Percentiles rank a stretch among this genome's conserved stretches.
Conservation (phyloP, 2,329 filamentous ascomycete genomes). For the Hypoxylon sp. region DNA sequence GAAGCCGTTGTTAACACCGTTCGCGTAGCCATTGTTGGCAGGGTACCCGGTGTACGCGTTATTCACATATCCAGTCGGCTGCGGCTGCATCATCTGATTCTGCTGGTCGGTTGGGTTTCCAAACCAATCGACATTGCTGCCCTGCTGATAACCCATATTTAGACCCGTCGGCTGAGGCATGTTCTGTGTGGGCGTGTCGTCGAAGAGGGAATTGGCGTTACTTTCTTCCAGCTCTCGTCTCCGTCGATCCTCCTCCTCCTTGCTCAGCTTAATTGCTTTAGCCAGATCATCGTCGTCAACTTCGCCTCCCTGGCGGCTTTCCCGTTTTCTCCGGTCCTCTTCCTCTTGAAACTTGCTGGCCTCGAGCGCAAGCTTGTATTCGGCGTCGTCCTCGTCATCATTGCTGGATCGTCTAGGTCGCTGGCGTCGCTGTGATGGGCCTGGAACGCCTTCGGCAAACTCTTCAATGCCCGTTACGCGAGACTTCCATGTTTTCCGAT, state of each 20-base stretch:
- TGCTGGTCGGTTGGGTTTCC: constrained; percentile 91
- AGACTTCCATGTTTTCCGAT: constrained; percentile 96
- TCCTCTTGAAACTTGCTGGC: constrained; percentile 96
- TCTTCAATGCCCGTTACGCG: constrained; percentile 95
- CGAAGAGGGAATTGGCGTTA: constrained; percentile 89
- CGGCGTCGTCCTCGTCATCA: constrained; percentile 85
- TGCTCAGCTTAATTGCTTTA: constrained; percentile 94
- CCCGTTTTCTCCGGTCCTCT: constrained; percentile 82
- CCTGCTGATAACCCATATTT: constrained; percentile 98
- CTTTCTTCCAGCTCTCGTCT: constrained; percentile 86
- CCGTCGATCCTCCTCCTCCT: constrained; percentile 91
- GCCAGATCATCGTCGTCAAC: constrained; percentile 92
- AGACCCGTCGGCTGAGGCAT: constrained; percentile 87
- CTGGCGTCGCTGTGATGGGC: constrained; percentile 57
- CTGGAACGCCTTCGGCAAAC: constrained; percentile 64
- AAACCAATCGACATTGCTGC: constrained; percentile 95
- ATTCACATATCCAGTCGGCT: constrained; percentile 80
- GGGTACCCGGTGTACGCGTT: constrained; percentile 68
- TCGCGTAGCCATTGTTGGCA: constrained; percentile 74
- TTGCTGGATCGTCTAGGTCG: constrained; percentile 63
- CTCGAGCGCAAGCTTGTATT: constrained; percentile 91
- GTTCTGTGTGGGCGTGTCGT: constrained; percentile 72
- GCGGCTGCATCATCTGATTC: constrained; percentile 76
- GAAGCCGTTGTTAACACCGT: constrained; percentile 49
- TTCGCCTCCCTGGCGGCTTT: constrained; percentile 64